These are phyloP conservation scores for Backusella liffmaniae DNA, from an alignment of 192 early-diverging fungal genomes.

Conservation along the genomic window DNA sequence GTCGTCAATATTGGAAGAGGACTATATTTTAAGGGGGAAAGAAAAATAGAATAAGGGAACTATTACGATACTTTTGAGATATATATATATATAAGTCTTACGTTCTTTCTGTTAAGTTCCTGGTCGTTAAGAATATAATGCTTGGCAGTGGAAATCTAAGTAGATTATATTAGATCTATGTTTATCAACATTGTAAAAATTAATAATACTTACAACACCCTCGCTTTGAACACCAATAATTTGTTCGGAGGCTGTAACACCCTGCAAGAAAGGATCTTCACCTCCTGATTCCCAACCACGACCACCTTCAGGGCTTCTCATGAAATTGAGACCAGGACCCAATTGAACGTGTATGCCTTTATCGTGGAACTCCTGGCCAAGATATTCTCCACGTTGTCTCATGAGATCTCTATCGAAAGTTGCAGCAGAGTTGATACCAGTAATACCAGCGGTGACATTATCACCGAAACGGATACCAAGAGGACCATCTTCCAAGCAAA, in stretches of 20 bases:
- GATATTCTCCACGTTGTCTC: constrained; percentile 36
- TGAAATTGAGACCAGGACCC: constrained; percentile 39
- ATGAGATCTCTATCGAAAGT: constrained; percentile 58
- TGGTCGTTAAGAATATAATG: constrained; percentile 34
- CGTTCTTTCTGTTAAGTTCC: constrained; percentile 16
- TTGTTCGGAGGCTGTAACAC: constrained; percentile 13
- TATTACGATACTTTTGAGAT: background rate
- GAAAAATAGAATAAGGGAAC: background rate
- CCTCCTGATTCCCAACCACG: constrained; percentile 31
- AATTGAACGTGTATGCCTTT: constrained; percentile 58
- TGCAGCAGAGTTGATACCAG: constrained; percentile 57
- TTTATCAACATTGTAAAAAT: background rate
- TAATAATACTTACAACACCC: constrained; percentile 24
- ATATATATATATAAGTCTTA: background rate
- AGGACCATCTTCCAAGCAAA: constrained; percentile 34
- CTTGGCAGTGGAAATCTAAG: constrained; percentile 29
- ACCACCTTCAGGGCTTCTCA: constrained; percentile 16
- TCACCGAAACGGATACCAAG: constrained; percentile 35
- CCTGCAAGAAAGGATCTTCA: constrained; percentile 31
- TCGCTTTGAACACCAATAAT: constrained; percentile 29
- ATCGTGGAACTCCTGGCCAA: constrained; percentile 56
- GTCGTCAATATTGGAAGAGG: constrained; percentile 47
- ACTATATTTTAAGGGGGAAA: background rate
- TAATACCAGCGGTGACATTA: constrained; percentile 45
- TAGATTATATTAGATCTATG: background rate